Evolutionary conservation across 1,284 basidiomycete species (phyloP).

Genomic region (Porodaedalea pini): DNA sequence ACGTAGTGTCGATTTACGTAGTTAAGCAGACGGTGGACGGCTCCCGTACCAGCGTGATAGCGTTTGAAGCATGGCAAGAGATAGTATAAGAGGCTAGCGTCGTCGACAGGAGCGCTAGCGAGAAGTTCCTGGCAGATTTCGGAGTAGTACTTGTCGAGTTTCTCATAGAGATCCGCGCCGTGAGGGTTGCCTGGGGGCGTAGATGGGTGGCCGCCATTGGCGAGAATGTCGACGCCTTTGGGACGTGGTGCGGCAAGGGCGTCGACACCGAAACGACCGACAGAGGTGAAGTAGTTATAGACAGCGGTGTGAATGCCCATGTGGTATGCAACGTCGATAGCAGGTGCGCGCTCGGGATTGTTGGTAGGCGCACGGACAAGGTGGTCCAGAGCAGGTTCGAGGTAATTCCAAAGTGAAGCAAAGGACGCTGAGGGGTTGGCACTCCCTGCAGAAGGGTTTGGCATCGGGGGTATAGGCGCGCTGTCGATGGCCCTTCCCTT

Average conservation of each 20-base stretch:
- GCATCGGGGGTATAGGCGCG: conserved; percentile 32
- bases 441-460: conserved; percentile 57
- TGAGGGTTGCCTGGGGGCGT: conserved; percentile 34
- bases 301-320: conserved; percentile 73
- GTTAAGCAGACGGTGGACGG: conserved; percentile 66
- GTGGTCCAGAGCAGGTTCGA: conserved; percentile 69
- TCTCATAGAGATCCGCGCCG: conserved; percentile 67
- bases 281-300: conserved; percentile 74
- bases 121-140: conserved; percentile 57
- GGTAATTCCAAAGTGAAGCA: conserved; percentile 66
- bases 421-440: conserved; percentile 70
- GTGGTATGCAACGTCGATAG: conserved; percentile 67
- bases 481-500: conserved; percentile 9
- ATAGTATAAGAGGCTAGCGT: conserved; percentile 61
- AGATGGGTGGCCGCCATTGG: conserved; percentile 7
- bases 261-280: conserved; percentile 9
- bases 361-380: conserved; percentile 67
- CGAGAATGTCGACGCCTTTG: neutral
- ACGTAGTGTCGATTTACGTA: conserved; percentile 79
- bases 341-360: conserved; percentile 53
- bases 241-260: conserved; percentile 7
- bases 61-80: conserved; percentile 66
- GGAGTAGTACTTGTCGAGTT: conserved; percentile 62
- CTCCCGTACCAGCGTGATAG: conserved; percentile 59
- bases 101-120: conserved; percentile 50